A percentile compares a stretch with the other conserved stretches of the same genome.
Conservation (phyloP, 1,284 basidiomycete species). For the Sanghuangporus sanghuang region DNA sequence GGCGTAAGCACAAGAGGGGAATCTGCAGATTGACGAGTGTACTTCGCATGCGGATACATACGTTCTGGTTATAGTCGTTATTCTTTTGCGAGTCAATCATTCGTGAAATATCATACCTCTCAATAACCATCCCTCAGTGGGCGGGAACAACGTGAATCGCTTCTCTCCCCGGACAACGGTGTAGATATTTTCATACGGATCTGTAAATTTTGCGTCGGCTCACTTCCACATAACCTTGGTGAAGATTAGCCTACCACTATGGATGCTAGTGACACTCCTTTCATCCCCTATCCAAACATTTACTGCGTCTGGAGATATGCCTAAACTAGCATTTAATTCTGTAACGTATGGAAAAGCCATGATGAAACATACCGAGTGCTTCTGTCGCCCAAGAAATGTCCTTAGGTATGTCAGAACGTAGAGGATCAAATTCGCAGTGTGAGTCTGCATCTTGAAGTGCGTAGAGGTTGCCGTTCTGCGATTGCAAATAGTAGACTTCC, state of each 20-base stretch:
- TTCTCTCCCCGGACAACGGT: conserved; percentile 80
- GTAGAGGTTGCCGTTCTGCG: conserved; percentile 87
- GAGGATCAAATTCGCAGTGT: conserved; percentile 54
- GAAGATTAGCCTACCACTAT: conserved; percentile 53
- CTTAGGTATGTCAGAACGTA: conserved; percentile 58
- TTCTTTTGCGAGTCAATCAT: background rate
- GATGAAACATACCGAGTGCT: conserved; percentile 60
- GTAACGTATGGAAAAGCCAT: background rate
- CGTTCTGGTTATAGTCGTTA: conserved; percentile 41
- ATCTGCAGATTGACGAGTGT: conserved; percentile 36
- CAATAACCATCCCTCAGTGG: conserved; percentile 80
- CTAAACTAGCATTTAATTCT: conserved; percentile 32
- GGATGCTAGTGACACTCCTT: conserved; percentile 75
- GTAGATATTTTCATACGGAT: conserved; percentile 92
- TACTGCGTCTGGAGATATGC: conserved; percentile 73
- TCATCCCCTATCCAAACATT: conserved; percentile 88
- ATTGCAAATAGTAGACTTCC: conserved; percentile 76
- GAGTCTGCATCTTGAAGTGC: conserved; percentile 35
- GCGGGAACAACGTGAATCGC: conserved; percentile 80
- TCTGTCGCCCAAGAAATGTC: conserved; percentile 73
- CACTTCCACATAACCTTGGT: too few relatives aligned
- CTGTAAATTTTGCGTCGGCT: conserved; percentile 31
- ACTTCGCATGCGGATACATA: conserved; percentile 65
- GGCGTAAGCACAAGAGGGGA: conserved; percentile 41
- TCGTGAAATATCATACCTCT: conserved; percentile 46